These are phyloP conservation scores for Pseudogymnoascus sp. DNA, from an alignment of 2,329 filamentous ascomycete species.

Conservation along the genomic window DNA sequence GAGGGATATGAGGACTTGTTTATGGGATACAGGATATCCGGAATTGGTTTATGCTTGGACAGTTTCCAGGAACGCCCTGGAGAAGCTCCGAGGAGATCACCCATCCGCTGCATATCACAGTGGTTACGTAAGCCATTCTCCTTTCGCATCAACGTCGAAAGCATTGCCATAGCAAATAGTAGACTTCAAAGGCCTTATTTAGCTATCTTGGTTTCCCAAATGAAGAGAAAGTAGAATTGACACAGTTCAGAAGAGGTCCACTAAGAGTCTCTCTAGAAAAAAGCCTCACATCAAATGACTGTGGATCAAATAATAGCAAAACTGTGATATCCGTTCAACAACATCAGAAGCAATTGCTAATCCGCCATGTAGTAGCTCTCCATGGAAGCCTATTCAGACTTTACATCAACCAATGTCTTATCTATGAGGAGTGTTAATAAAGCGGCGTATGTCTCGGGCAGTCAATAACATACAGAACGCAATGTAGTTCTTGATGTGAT, in stretches of 20 bases:
- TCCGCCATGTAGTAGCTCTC: neutral
- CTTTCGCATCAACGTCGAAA: neutral
- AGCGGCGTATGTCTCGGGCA: neutral
- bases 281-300: neutral
- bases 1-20: neutral
- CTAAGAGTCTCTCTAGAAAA: neutral
- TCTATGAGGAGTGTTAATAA: conserved; percentile 9
- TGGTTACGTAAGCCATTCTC: neutral
- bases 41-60: neutral
- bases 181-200: neutral
- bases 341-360: neutral
- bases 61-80: neutral
- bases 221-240: neutral
- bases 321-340: neutral
- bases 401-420: conserved; percentile 13
- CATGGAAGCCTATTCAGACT: neutral
- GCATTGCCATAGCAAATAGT: neutral
- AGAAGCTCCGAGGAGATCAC: neutral
- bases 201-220: neutral
- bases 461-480: conserved; percentile 35
- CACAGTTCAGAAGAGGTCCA: neutral
- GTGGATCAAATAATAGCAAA: neutral
- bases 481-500: conserved; percentile 36
- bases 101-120: neutral
- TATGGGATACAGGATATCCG: neutral